Base-by-base conservation (phyloP, 2,329 filamentous ascomycete species). In the Colletotrichum simmondsii region DNA sequence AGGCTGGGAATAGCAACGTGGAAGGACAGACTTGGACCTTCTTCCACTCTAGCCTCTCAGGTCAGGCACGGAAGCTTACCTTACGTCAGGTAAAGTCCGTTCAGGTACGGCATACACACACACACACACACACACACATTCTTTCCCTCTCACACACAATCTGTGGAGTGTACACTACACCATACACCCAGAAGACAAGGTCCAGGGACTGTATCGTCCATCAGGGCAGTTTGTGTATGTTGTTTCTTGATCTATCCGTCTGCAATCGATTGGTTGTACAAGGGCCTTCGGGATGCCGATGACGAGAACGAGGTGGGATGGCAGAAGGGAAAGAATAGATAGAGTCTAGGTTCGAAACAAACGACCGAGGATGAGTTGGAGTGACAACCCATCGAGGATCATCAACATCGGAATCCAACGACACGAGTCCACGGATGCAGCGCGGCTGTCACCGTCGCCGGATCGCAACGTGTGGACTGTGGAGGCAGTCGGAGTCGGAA, bases 221-320 rank as follows among this genome's bases (percentile, higher is more conserved):
- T 42, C 58, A 61, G 37, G 22, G 32, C 58, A 60, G n/a, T 19
- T 22, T 11, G 35, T 42, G 57, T n/a, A 5, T 12, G 35, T 46
- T 37, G 58, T 49, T 69, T 26, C 52, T 42, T 32, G 24, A 37
- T 22, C 7, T 30, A 24, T 4, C 42, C 8, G 35, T 37, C 61
- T 26, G 42, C 19, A 30, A 30, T n/a, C 14, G 19, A 11, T 26
- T 24, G 42, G 57, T 32, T n/a, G 22, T 28, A 57, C 56, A 32
- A 19, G 37, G 60, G 22, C 16, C 52, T 52, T 37, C 22, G 49
- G 49, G 19, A 62, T 46, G 64, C 49, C 53, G 65, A 68, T 54
- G 59, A 58, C 65, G 65, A 72, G 59, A 68, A 72, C 69, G 62
- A 67, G 59, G 65, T 54, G 59, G 58, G 24, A 46, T 24, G 59